These are phyloP conservation scores for Saccharum hybrid DNA, from an alignment of 202 grass and related monocot genomes.

Conservation along the genomic window DNA sequence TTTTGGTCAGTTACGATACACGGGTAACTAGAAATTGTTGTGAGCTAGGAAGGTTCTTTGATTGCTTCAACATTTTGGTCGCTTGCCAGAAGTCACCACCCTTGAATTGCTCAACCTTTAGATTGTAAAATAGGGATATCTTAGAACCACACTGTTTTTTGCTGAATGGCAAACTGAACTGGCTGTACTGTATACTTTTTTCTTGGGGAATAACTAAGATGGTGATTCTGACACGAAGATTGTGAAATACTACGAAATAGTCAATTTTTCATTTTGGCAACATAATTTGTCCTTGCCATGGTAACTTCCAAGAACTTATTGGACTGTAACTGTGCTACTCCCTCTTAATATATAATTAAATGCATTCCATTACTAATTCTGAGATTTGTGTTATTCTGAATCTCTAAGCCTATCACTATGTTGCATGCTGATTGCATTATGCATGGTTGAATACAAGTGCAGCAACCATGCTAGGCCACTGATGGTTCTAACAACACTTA, in stretches of 20 bases:
- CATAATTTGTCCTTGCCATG: constrained; percentile 7
- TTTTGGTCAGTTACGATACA: constrained; percentile 47
- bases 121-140: constrained; percentile 52
- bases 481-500: constrained; percentile 4
- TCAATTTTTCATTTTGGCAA: constrained; percentile 11
- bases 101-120: constrained; percentile 47
- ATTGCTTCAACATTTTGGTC: constrained; percentile 43
- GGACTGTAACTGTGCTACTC: constrained; percentile 4
- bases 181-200: constrained; percentile 45
- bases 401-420: background rate
- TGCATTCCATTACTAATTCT: constrained; percentile 3
- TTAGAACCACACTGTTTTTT: constrained; percentile 52
- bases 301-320: background rate
- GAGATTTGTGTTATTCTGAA: constrained; percentile 5
- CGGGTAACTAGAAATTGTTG: constrained; percentile 54
- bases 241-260: background rate
- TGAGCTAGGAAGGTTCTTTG: constrained; percentile 57
- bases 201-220: constrained; percentile 44
- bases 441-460: background rate
- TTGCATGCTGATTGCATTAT: constrained; percentile 12
- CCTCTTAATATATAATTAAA: background rate
- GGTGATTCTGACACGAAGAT: constrained; percentile 32
- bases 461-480: background rate
- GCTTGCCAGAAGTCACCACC: constrained; percentile 19
- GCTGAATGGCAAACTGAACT: constrained; percentile 34